Conservation (phyloP, 1,284 basidiomycete genomes). For the Irpex sp. region DNA sequence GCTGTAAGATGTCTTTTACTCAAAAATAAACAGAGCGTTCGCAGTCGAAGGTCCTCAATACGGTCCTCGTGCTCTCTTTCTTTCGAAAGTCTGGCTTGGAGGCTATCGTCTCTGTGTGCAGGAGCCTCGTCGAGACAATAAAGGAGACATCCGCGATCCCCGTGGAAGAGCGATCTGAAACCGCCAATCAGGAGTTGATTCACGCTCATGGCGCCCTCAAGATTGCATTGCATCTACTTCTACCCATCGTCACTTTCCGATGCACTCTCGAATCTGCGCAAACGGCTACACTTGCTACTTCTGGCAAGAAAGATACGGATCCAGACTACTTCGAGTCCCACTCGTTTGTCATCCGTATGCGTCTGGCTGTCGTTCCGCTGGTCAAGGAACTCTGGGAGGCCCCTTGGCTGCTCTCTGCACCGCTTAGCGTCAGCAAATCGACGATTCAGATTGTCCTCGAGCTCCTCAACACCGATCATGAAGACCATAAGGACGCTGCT, state of each 20-base stretch:
- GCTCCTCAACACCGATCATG: conserved; percentile 79
- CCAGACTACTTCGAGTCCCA: conserved; percentile 80
- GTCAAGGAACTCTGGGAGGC: conserved; percentile 78
- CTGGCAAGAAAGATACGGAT: conserved; percentile 76
- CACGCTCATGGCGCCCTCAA: conserved; percentile 82
- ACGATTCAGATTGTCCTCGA: conserved; percentile 80
- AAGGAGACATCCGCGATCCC: conserved; percentile 44
- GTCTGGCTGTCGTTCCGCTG: conserved; percentile 69
- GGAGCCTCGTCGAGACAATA: conserved; percentile 55
- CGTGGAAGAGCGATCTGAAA: conserved; percentile 53
- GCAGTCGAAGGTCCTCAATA: conserved; percentile 73
- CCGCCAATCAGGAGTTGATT: conserved; percentile 58
- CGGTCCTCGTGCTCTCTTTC: conserved; percentile 77
- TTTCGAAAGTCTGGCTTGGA: conserved; percentile 73
- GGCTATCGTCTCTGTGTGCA: conserved; percentile 60
- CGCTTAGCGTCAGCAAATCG: conserved; percentile 68
- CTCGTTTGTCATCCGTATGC: conserved; percentile 82
- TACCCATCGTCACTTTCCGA: conserved; percentile 75
- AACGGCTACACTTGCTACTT: conserved; percentile 68
- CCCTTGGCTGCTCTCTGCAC: conserved; percentile 76
- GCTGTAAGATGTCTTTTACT: neutral
- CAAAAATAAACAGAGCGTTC: conserved; percentile 60
- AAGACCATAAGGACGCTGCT: conserved; percentile 50
- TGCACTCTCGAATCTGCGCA: conserved; percentile 85
- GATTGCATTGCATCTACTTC: conserved; percentile 76